These are phyloP conservation scores for Hydrangea macrophylla DNA, from an alignment of 148 eudicot species.

Conservation along the genomic window DNA sequence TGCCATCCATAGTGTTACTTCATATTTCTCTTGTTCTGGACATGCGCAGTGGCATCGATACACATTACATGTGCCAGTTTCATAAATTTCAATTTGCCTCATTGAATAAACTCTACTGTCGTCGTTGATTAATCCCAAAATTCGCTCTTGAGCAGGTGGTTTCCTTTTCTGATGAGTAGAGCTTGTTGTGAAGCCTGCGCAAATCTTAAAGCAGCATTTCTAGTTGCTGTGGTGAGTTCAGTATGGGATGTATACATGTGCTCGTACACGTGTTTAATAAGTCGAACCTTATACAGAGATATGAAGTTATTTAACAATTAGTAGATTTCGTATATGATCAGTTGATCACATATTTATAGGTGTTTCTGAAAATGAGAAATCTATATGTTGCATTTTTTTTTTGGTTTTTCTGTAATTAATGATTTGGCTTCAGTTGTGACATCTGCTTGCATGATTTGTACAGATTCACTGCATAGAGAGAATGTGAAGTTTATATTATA, in stretches of 20 bases:
- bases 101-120: constrained; percentile 5
- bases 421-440: not conserved
- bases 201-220: constrained; percentile 95
- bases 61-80: not conserved
- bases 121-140: constrained; percentile 7
- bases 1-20: not conserved
- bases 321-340: not conserved
- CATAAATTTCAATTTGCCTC: not conserved
- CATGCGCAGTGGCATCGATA: not conserved
- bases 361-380: not conserved
- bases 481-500: not conserved
- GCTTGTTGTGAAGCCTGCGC: constrained; percentile 98
- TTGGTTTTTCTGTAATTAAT: not conserved
- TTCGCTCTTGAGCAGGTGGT: constrained; percentile 67
- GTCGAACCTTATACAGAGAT: not conserved
- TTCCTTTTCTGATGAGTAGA: constrained; percentile 74
- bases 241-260: not conserved
- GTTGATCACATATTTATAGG: not conserved
- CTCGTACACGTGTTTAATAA: too few relatives aligned
- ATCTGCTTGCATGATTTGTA: not conserved
- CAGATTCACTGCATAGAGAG: not conserved
- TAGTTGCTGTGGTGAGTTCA: constrained; percentile 94
- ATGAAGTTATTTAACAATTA: not conserved
- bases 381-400: not conserved
- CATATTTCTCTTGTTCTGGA: not conserved